Percentiles rank a stretch among this genome's conserved stretches.
These are phyloP conservation scores for Buxus sempervirens DNA, from an alignment of 164 flowering plant species.

Conservation along the genomic window DNA sequence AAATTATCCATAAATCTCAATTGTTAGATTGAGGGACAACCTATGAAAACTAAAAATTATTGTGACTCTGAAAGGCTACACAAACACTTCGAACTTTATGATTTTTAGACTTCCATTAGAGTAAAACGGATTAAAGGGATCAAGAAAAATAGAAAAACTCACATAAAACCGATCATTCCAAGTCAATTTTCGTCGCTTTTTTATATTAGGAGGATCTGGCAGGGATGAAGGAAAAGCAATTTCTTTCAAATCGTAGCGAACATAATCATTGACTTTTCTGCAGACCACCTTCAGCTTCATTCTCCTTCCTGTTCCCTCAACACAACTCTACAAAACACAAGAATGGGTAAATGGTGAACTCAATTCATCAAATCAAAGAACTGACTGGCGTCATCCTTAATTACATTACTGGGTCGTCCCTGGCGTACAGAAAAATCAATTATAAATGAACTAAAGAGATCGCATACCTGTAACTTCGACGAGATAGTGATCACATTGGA, in stretches of 20 bases:
- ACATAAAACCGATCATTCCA: conserved; percentile 62
- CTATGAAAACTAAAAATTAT: too few relatives aligned
- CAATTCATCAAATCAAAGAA: too few relatives aligned
- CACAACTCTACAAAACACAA: not conserved
- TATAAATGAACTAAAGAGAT: too few relatives aligned
- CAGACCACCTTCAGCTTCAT: conserved; percentile 71
- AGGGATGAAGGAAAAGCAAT: conserved; percentile 88
- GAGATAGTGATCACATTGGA: not conserved
- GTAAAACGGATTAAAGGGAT: not conserved
- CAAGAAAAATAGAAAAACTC: conserved; percentile 14
- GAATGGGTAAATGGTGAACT: not conserved
- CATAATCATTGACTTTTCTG: conserved; percentile 61
- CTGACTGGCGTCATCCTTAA: too few relatives aligned
- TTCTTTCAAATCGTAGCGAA: conserved; percentile 86
- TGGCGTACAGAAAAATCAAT: too few relatives aligned
- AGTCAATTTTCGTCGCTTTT: conserved; percentile 59
- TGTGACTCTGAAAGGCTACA: too few relatives aligned
- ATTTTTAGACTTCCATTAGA: too few relatives aligned
- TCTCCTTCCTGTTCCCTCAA: conserved; percentile 2
- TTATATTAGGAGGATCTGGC: conserved; percentile 72
- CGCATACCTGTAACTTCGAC: too few relatives aligned
- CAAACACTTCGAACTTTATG: too few relatives aligned
- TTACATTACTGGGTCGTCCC: too few relatives aligned
- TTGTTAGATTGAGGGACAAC: too few relatives aligned
- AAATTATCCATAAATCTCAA: too few relatives aligned